Conservation (phyloP, 2,329 filamentous ascomycete species). For the Metarhizium brunneum region DNA sequence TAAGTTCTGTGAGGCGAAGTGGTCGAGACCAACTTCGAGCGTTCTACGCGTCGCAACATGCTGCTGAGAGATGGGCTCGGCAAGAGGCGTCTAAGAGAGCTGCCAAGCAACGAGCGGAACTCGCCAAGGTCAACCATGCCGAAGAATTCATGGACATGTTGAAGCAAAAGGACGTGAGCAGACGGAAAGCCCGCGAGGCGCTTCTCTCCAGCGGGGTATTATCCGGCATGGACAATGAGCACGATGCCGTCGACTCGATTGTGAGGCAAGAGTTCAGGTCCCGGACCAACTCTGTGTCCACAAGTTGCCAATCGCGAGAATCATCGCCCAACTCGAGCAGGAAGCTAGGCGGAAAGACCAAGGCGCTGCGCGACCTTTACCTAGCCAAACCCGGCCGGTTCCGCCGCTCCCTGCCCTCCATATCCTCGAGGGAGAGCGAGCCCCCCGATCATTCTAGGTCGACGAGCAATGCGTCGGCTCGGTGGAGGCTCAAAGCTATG, state of each 20-base stretch:
- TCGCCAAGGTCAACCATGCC: constrained; percentile 20
- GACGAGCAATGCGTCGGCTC: constrained; percentile 30
- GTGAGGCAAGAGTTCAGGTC: constrained; percentile 18
- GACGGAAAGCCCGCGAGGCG: constrained; percentile 24
- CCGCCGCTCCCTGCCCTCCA: constrained; percentile 29
- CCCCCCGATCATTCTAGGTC: constrained; percentile 17
- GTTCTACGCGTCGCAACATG: constrained; percentile 32
- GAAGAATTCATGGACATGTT: constrained; percentile 26
- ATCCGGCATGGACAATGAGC: constrained; percentile 29
- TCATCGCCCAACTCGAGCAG: constrained; percentile 10
- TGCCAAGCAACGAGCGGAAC: constrained; percentile 16
- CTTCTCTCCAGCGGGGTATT: constrained; percentile 33
- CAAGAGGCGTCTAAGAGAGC: constrained; percentile 22
- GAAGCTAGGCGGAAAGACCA: constrained; percentile 23
- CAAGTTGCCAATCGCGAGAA: constrained; percentile 7
- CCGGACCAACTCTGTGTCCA: constrained; percentile 13
- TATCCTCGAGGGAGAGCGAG: constrained; percentile 17
- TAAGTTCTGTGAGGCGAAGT: constrained; percentile 39
- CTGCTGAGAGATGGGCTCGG: constrained; percentile 21
- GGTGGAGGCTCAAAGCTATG: constrained; percentile 40
- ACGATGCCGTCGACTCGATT: constrained; percentile 24
- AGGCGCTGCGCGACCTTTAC: constrained; percentile 25
- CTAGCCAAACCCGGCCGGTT: constrained; percentile 22
- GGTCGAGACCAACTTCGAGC: constrained; percentile 41
- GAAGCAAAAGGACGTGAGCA: constrained; percentile 20